A percentile compares a stretch with the other conserved stretches of the same genome.
These are phyloP conservation scores for Prinsepia uniflora DNA, from an alignment of 306 rosid species.

Conservation along the genomic window DNA sequence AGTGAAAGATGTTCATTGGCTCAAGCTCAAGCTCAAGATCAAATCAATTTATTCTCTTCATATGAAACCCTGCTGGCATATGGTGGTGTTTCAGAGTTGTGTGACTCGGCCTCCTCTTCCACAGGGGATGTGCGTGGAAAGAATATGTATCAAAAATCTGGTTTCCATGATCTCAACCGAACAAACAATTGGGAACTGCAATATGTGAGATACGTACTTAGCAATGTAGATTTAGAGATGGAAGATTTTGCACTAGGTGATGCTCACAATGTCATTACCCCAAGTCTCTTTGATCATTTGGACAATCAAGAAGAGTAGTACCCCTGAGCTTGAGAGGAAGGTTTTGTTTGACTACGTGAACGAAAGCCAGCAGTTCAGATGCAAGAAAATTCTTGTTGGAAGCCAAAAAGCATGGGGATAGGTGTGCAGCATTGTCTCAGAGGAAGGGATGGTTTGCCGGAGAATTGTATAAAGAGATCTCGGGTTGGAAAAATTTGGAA, in stretches of 20 bases:
- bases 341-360: conserved; percentile 55
- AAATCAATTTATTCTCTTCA: conserved; percentile 31
- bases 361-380: conserved; percentile 49
- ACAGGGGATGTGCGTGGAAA: conserved; percentile 22
- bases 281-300: conserved; percentile 53
- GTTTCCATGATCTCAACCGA: conserved; percentile 27
- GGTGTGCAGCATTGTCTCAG: conserved; percentile 37
- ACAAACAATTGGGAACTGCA: conserved; percentile 58
- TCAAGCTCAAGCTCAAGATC: conserved; percentile 50
- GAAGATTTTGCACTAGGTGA: conserved; percentile 51
- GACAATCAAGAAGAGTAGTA: conserved; percentile 44
- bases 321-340: conserved; percentile 43
- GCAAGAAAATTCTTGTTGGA: conserved; percentile 44
- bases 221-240: conserved; percentile 41
- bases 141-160: conserved; percentile 20
- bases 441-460: conserved; percentile 50
- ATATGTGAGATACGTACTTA: conserved; percentile 51
- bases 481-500: conserved; percentile 49
- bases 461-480: conserved; percentile 56
- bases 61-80: conserved; percentile 32
- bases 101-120: conserved; percentile 38
- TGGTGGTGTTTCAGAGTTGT: conserved; percentile 25
- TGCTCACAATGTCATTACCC: conserved; percentile 35
- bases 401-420: conserved; percentile 45
- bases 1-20: conserved; percentile 37